A percentile compares a stretch with the other conserved stretches of the same genome.
Conservation (phyloP, 345 rosid genomes). For the Citrus medica region DNA sequence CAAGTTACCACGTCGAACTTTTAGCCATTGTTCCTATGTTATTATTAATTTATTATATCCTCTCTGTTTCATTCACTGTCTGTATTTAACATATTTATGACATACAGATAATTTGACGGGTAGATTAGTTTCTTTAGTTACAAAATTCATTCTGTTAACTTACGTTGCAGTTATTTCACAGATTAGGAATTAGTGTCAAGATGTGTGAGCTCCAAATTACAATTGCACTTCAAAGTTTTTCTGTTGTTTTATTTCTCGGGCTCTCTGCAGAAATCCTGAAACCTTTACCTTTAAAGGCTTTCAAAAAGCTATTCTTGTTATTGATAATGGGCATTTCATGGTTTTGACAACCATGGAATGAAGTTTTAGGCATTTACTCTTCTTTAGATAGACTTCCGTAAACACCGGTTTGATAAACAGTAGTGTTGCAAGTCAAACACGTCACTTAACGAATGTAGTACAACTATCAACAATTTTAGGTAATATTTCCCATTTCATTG, state of each 20-base stretch:
- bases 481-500: too few species aligned
- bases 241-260: neutral
- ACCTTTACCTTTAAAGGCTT: neutral
- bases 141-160: neutral
- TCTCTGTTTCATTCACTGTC: slow-evolving; percentile 6
- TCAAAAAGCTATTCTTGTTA: neutral
- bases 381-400: neutral
- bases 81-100: neutral
- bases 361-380: neutral
- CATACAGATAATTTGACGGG: neutral
- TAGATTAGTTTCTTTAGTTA: neutral
- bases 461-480: too few species aligned
- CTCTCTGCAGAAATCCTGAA: neutral
- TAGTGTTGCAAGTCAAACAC: neutral
- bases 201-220: neutral
- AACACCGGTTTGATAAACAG: neutral
- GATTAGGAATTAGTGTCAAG: neutral
- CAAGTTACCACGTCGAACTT: too few species aligned
- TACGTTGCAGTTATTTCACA: neutral
- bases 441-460: neutral
- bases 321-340: neutral
- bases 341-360: neutral
- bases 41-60: neutral
- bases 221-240: neutral
- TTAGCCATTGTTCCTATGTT: too few species aligned